Evolutionary conservation across 768 basidiomycete species (phyloP).

Genomic region (Trametes elegans): DNA sequence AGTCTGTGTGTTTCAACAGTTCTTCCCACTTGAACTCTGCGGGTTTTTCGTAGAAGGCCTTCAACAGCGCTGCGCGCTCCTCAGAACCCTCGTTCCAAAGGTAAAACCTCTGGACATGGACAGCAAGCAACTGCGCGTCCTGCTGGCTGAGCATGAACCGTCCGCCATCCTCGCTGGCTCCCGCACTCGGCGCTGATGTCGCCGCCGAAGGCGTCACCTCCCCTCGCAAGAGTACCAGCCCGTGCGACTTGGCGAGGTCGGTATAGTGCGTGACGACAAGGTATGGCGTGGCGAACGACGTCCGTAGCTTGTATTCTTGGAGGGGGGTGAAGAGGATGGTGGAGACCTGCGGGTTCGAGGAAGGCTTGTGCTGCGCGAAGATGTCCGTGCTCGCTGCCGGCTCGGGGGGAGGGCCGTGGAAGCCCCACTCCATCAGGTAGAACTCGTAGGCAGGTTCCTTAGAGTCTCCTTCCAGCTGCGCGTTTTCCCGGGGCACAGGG

Average conservation of each 20-base stretch:
- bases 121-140: conserved; percentile 80
- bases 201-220: conserved; percentile 79
- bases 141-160: conserved; percentile 67
- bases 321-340: conserved; percentile 92
- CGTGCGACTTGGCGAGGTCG: conserved; percentile 78
- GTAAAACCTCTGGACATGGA: conserved; percentile 87
- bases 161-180: conserved; percentile 36
- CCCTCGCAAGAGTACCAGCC: conserved; percentile 82
- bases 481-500: conserved; percentile 63
- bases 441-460: conserved; percentile 62
- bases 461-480: conserved; percentile 28
- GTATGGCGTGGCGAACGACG: conserved; percentile 86
- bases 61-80: conserved; percentile 53
- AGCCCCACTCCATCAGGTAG: conserved; percentile 87
- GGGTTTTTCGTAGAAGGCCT: conserved; percentile 75
- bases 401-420: conserved; percentile 67
- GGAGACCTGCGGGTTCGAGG: conserved; percentile 51
- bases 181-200: conserved; percentile 38
- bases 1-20: conserved; percentile 51
- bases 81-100: conserved; percentile 46
- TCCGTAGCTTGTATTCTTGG: conserved; percentile 86
- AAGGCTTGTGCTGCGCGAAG: conserved; percentile 38
- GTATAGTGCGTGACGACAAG: conserved; percentile 91
- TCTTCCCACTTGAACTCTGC: conserved; percentile 81
- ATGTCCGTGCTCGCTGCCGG: conserved; percentile 48